Evolutionary conservation across 1,284 basidiomycete species (phyloP), one percentile per base, ranked within the genome.

Genomic region (Peniophora sp.): DNA sequence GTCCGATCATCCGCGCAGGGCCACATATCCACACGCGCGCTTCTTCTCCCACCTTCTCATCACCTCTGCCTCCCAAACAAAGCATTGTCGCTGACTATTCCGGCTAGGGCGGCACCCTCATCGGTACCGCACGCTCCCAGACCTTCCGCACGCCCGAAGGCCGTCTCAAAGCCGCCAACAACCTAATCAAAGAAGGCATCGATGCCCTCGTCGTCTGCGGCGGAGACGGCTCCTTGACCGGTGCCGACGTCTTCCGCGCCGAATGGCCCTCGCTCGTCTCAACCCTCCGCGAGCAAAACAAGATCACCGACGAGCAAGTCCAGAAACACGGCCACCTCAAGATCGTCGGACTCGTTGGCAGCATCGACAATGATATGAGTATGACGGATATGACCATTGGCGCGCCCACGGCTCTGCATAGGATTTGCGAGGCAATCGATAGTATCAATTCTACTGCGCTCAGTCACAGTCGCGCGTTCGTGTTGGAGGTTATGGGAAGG

Each of bases 321-420:
- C 65, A 75, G 39, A 70, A 72, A 9, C 87, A 95, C 63, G 74
- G 80, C 6, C 89, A 97, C 60, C 85, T 99, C 58, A 92, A 85
- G 69, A 97, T 99, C 61, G 96, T 95, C 58, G 96, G 97, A 41
- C 83, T 99, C 23, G 96, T 99, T 49, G 96, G 96, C 43, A 96
- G 92, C 3, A 98, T 99, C 66, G 96, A 99, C 72, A 99, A 99
- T 64, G 97, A 99, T 68, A 97, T 99, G 93, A 89, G 91, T 20
- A 79, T 97, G 79, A 98, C 96, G 24, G 95, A 98, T 69, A 70
- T 97, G 59, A 99, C 97, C 5, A 98, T 99, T 61, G 97, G 96
- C 46, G 95, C 94, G 1, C 85, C 91, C 0, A 99, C 96, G 0
- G 96, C 97, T 12, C 74, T 99, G 32, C 92, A 96, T 61, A 83